Evolutionary conservation across 495 filamentous ascomycete species (phyloP), one percentile per base, ranked within the genome.

Genomic region (Penicillium turbatum): DNA sequence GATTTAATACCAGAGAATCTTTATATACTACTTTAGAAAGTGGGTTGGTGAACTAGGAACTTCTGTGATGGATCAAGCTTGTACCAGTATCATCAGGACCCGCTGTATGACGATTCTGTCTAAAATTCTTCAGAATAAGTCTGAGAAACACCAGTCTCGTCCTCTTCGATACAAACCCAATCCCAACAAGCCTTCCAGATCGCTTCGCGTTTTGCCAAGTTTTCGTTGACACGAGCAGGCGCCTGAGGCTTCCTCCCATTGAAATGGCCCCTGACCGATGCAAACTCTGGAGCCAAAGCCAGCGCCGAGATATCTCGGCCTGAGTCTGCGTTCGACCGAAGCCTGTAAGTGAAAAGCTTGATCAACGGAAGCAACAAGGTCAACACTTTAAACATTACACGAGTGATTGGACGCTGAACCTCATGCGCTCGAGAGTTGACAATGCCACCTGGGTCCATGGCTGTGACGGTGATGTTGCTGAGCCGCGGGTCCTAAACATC

Each of bases 391-490:
- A 62, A 61, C n/a, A 76, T 47, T 10, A 57, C 48, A 26, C 62
- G 71, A 42, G 61, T 61, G 6, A 72, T 51, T 10, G 73, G 70
- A 6, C 70, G 73, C 55, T 79, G 79, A 8, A 55, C 71, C 13
- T 54, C 62, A 40, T 77, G 53, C 5, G 73, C 73, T 9, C 76
- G 75, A 27, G 76, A 79, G 59, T 77, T 71, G 12, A 59, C 54
- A 24, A 79, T 48, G 27, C 63, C 75, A 12, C 78, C 75, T 0
- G 76, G 77, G 52, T 79, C 72, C 32, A 78, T 68, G 17, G 70
- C 67, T 6, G 75, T 63, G 15, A 68, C 73, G 0, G 74, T 77
- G 51, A 80, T 73, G 0, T 70, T 73, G 38, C 54, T 64, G 24
- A 77, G 51, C 5, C 39, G 51, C 5, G 64, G 49, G 26, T 74